Base-by-base conservation (phyloP, 2,329 filamentous ascomycete genomes). In the Stagonosporopsis rhizophila region DNA sequence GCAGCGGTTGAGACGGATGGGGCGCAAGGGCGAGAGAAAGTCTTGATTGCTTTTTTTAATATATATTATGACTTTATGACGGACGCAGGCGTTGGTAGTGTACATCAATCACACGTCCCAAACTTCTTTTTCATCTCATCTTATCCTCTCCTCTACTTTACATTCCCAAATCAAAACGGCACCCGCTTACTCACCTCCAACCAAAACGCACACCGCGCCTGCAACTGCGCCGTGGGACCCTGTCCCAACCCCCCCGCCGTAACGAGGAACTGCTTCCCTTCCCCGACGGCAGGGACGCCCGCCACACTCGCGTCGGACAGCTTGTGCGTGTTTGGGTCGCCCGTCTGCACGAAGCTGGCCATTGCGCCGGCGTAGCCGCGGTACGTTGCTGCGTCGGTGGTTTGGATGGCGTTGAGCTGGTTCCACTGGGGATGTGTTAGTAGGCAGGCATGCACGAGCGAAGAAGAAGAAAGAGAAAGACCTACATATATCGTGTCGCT, bases 281-380 rank as follows among this genome's bases (percentile, higher is more conserved):
- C 66, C 17, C 69, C 65, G 23, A 25, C 23, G 8, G 1, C 6
- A 1, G 85, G 84, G 7, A 86, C 80, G 1, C 75, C 80, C 15
- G 72, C 70, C 42, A 79, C 67, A 25, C 72, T 75, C 1, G 56
- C 56, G 49, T 78, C 75, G 0, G 83, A 86, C 32, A 87, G 58
- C 56, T 87, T 87, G 54, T 83, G 77, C 12, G 77, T 72, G 63
- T 87, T 87, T 0, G 85, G 84, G 67, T 87, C 79, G 0, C 83
- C 84, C 0, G 82, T 85, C 67, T 83, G 79, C 55, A 87, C 82
- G 69, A 87, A 88, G 22, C 81, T 84, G 0, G 83, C 85, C 65
- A 88, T 81, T 0, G 85, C 84, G 4, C 86, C 85, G 1, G 81
- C 71, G 58, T 81, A 88, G 11, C 83, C 85, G 17, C 81, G 59